phyloP scores from a whole-genome alignment of 2,329 filamentous ascomycete species.

The Sphaerulina musiva region DNA sequence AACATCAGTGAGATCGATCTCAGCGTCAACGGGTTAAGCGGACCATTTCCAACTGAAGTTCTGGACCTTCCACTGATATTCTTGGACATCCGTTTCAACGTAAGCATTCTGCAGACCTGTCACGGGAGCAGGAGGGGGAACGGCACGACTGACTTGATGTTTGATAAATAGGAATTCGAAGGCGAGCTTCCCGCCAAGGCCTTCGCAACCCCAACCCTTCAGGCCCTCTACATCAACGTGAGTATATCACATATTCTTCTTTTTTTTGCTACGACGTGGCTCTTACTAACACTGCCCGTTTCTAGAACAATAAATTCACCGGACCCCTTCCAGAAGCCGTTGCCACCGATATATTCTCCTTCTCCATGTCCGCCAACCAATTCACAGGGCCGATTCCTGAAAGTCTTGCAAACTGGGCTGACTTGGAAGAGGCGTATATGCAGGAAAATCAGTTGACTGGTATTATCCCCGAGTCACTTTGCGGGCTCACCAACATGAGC shows the following conservation, averaged over 20 bases:
- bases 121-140: neutral
- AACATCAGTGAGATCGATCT: conserved; percentile 15
- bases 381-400: conserved; percentile 12
- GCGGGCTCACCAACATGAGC: conserved; percentile 8
- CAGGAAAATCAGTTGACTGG: conserved; percentile 13
- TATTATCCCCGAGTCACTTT: conserved; percentile 13
- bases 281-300: neutral
- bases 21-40: conserved; percentile 12
- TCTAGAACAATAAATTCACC: conserved; percentile 13
- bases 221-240: conserved; percentile 13
- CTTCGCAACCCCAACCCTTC: conserved; percentile 12
- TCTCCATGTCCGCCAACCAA: conserved; percentile 11
- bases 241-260: neutral
- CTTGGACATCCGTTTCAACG: conserved; percentile 16
- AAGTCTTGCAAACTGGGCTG: conserved; percentile 6
- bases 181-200: conserved; percentile 7
- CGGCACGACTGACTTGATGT: neutral
- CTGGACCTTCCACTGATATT: conserved; percentile 9
- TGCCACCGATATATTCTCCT: neutral
- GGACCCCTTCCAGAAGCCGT: conserved; percentile 11
- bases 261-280: neutral
- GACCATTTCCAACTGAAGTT: conserved; percentile 8
- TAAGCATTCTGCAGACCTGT: neutral
- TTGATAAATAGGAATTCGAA: neutral
- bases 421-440: conserved; percentile 9